Base-by-base conservation (phyloP, 129 eudicot species). In the Apium graveolens region DNA sequence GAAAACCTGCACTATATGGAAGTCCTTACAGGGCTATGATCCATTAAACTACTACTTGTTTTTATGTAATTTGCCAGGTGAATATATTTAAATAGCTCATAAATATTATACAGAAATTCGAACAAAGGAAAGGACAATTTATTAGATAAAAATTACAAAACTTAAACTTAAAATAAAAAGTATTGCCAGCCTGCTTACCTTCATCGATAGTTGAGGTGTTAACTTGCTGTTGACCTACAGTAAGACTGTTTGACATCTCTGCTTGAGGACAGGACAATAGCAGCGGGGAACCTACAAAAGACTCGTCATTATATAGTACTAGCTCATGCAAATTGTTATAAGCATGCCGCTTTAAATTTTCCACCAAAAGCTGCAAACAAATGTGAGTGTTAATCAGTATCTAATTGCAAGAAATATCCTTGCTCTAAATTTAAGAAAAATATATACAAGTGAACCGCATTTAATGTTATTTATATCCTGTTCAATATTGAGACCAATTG, bases 351-450 rank as follows among this genome's bases (percentile, higher is more conserved):
- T 83, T 86, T 78, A 83, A 69, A 3, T 79, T 73, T 72, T 83
- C 90, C 85, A 86, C 87, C 78, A 70, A 20, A n/a, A 68, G 74
- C 90, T 83, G 90, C 73, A 79, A 76, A 3, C 27, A 39, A 32
- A 77, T 1, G 34, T 44, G 27, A 44, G 34, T 13, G 18, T 39
- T 10, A 34, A 68, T 41, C 57, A 78, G 21, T 55, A 34, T 24
- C 16, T 11, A n/a, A 53, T 37, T 34, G 6, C 35, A 55, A 20
- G 1, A 5, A 13, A 37, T n/a, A n/a, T 31, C 44, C 4, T 34
- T 13, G n/a, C 39, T 70, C 21, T 27, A 55, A 32, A 1, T 76
- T 68, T 21, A 31, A 2, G 38, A 34, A 26, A 5, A 24, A 18
- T 37, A 34, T 7, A 71, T 18, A 13, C 75, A 41, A 21, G 26